Conservation (phyloP, 129 eudicot genomes). For the Calendula officinalis region DNA sequence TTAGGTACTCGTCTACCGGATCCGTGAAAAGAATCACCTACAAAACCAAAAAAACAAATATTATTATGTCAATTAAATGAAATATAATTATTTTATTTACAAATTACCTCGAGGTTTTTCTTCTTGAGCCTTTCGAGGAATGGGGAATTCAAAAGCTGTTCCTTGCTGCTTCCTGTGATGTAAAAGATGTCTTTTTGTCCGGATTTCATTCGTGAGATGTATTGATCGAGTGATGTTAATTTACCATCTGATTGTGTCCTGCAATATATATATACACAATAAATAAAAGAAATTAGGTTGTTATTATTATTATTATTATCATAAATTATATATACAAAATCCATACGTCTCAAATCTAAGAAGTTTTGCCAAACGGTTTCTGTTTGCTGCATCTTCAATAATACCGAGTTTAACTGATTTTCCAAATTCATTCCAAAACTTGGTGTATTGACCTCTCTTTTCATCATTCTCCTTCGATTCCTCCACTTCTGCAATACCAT, state of each 20-base stretch:
- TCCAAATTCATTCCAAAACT: constrained; percentile 98
- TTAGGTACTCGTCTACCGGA: constrained; percentile 89
- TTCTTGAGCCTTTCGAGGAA: constrained; percentile 87
- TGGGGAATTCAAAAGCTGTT: constrained; percentile 89
- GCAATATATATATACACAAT: constrained; percentile 20
- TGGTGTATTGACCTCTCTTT: constrained; percentile 92
- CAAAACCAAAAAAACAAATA: neutral
- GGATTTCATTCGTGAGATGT: constrained; percentile 89
- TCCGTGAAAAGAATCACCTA: constrained; percentile 92
- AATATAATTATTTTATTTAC: neutral
- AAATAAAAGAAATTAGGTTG: neutral
- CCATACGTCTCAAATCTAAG: constrained; percentile 84
- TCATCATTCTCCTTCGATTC: constrained; percentile 70
- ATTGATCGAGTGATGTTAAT: constrained; percentile 80
- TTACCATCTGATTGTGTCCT: constrained; percentile 88
- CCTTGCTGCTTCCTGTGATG: constrained; percentile 91
- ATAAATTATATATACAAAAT: neutral
- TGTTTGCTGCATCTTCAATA: constrained; percentile 86
- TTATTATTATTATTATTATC: no score
- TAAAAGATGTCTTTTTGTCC: constrained; percentile 96
- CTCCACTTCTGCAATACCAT: constrained; percentile 60
- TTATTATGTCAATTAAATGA: neutral
- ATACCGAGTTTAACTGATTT: constrained; percentile 94
- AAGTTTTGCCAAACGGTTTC: constrained; percentile 94
- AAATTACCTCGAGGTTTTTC: constrained; percentile 74